Conservation (phyloP, 2,329 filamentous ascomycete species). For the Colletotrichum scovillei region DNA sequence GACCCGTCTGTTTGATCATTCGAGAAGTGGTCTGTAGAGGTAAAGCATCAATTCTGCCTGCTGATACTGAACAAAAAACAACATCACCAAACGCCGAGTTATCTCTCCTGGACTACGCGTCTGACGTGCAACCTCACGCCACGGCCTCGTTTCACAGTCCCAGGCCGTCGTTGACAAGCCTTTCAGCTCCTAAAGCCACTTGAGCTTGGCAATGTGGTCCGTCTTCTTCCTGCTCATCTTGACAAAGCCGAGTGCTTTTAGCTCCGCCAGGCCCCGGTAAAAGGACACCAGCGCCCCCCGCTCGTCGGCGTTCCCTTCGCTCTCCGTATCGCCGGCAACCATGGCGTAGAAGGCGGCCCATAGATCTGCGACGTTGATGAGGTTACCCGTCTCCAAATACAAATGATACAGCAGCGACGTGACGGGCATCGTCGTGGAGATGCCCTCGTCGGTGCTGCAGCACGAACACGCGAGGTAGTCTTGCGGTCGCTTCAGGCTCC, state of each 20-base stretch:
- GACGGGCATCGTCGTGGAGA: constrained; percentile 73
- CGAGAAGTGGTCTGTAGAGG: not conserved
- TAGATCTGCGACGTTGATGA: constrained; percentile 84
- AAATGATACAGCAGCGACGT: constrained; percentile 82
- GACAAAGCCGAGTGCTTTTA: constrained; percentile 87
- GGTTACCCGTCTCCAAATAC: constrained; percentile 79
- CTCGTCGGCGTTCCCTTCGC: constrained; percentile 60
- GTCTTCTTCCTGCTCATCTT: constrained; percentile 91
- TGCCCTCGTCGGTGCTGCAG: constrained; percentile 64
- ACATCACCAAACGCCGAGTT: not conserved
- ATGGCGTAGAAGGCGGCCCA: constrained; percentile 81
- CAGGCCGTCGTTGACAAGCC: constrained; percentile 13
- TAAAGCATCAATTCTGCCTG: not conserved
- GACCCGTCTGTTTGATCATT: not conserved
- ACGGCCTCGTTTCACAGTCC: constrained; percentile 18
- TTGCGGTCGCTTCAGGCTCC: constrained; percentile 77
- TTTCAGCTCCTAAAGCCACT: constrained; percentile 68
- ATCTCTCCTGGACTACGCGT: not conserved
- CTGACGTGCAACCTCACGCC: constrained; percentile 7
- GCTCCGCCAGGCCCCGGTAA: constrained; percentile 85
- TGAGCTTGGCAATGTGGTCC: constrained; percentile 92
- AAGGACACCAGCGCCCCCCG: constrained; percentile 78
- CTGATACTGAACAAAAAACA: not conserved
- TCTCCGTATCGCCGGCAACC: constrained; percentile 54
- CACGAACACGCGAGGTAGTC: constrained; percentile 83